Evolutionary conservation across 306 rosid species (phyloP).

Genomic region (Vigna angularis): DNA sequence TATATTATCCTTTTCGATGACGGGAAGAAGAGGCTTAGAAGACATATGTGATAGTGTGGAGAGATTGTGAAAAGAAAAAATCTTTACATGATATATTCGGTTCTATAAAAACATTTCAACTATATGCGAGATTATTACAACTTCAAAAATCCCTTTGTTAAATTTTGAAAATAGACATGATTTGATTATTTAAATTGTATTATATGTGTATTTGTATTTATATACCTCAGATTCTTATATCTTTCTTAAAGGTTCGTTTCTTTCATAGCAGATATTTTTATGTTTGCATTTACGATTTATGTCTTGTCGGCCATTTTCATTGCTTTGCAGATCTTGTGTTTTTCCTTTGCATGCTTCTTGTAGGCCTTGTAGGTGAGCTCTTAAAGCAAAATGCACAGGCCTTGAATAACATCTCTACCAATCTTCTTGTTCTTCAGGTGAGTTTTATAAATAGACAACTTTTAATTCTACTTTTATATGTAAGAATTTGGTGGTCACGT

Average conservation of each 20-base stretch:
- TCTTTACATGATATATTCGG: no score
- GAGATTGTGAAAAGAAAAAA: no score
- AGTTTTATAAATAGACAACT: neutral
- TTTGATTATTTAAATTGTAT: neutral
- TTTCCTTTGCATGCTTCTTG: conserved; percentile 1
- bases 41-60: no score
- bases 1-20: no score
- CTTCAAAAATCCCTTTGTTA: neutral
- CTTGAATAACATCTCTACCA: conserved; percentile 40
- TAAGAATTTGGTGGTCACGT: conserved; percentile 5
- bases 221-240: neutral
- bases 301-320: neutral
- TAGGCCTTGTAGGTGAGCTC: conserved; percentile 36
- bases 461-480: conserved; percentile 12
- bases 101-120: no score
- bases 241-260: conserved; percentile 50
- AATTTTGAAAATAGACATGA: neutral
- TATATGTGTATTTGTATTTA: neutral
- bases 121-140: neutral
- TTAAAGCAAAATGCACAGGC: conserved; percentile 41
- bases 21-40: no score
- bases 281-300: neutral
- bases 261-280: neutral
- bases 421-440: conserved; percentile 36
- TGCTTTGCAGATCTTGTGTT: conserved; percentile 17